Conservation (phyloP, 495 filamentous ascomycete genomes). For the Thozetella sp. region DNA sequence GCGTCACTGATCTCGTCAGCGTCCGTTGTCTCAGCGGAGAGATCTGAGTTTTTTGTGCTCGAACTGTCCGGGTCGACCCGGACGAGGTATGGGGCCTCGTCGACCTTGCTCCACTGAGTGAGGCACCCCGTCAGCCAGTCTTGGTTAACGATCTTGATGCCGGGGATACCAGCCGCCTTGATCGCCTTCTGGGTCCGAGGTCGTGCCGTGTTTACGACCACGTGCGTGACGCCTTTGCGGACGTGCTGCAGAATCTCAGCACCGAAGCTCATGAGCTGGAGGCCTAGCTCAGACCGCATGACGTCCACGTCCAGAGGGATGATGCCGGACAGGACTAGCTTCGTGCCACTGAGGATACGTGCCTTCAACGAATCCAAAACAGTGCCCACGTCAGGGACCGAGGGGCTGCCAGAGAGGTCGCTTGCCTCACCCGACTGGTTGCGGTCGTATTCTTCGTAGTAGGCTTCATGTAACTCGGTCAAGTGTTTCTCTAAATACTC, state of each 20-base stretch:
- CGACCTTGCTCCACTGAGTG: conserved; percentile 72
- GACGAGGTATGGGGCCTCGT: conserved; percentile 76
- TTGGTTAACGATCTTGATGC: conserved; percentile 85
- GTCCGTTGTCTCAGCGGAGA: conserved; percentile 22
- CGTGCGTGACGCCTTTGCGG: conserved; percentile 44
- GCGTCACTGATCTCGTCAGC: conserved; percentile 29
- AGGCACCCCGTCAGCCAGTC: conserved; percentile 88
- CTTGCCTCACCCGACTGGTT: conserved; percentile 13
- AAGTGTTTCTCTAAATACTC: conserved; percentile 72
- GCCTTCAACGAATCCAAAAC: conserved; percentile 81
- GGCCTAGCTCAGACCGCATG: conserved; percentile 73
- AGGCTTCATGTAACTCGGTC: conserved; percentile 70
- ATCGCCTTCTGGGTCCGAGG: conserved; percentile 89
- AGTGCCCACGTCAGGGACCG: conserved; percentile 82
- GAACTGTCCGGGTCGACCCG: conserved; percentile 60
- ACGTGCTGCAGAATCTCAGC: conserved; percentile 65
- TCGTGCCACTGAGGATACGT: conserved; percentile 65
- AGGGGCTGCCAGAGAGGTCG: conserved; percentile 55
- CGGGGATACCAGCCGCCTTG: conserved; percentile 69
- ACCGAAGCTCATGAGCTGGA: conserved; percentile 85
- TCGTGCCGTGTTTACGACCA: conserved; percentile 54
- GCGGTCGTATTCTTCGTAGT: conserved; percentile 76
- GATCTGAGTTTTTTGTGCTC: conserved; percentile 19
- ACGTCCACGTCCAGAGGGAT: conserved; percentile 80
- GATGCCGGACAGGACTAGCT: conserved; percentile 86